Evolutionary conservation across 768 basidiomycete species (phyloP).

Genomic region (Termitomyces sp.): DNA sequence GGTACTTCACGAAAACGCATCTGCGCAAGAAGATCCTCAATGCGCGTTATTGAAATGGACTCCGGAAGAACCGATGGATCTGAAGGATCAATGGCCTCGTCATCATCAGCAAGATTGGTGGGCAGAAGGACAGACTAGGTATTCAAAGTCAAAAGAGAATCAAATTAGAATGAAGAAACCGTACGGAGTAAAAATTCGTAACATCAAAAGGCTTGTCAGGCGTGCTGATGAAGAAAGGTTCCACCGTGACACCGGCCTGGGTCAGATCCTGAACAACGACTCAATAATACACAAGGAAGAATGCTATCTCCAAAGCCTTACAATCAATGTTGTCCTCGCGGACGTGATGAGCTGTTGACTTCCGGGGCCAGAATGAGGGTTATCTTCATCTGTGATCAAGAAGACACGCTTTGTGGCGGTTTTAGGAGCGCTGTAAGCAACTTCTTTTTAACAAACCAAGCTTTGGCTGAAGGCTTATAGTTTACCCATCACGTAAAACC

Average conservation of each 20-base stretch:
- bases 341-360: slow-evolving; percentile 59
- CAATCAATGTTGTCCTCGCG: slow-evolving; percentile 65
- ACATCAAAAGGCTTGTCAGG: slow-evolving; percentile 63
- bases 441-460: not conserved
- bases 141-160: not conserved
- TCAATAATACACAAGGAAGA: not conserved
- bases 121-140: slow-evolving; percentile 57
- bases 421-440: slow-evolving; percentile 60
- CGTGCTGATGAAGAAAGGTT: slow-evolving; percentile 86
- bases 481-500: slow-evolving; percentile 81
- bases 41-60: slow-evolving; percentile 69
- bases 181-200: slow-evolving; percentile 73
- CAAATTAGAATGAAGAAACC: not conserved
- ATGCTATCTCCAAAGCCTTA: slow-evolving; percentile 19
- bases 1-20: slow-evolving; percentile 80
- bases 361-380: slow-evolving; percentile 57
- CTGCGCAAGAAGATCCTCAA: slow-evolving; percentile 72
- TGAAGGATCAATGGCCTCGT: slow-evolving; percentile 29
- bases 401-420: slow-evolving; percentile 92
- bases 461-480: not conserved
- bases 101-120: slow-evolving; percentile 46
- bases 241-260: slow-evolving; percentile 72
- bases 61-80: slow-evolving; percentile 49
- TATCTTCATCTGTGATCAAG: slow-evolving; percentile 86
- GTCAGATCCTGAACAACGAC: slow-evolving; percentile 60